Base-by-base conservation (phyloP, 306 rosid genomes). In the Glycine soja region DNA sequence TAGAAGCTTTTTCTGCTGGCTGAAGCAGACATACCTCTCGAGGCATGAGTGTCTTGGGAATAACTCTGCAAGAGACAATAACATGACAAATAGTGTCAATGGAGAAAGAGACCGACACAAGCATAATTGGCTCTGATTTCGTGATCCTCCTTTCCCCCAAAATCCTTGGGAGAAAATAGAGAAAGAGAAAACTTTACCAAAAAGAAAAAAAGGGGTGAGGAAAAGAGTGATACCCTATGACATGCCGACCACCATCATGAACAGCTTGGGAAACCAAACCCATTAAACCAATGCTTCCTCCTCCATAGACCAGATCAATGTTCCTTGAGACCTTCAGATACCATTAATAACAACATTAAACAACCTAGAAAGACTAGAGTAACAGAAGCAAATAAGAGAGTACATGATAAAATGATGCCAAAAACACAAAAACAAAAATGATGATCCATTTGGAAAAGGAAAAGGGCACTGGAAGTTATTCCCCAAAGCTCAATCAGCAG, bases 31-130 rank as follows among this genome's bases (percentile, higher is more conserved):
- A 88, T 87, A 95, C 99, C 97, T 95, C 99, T 93, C 95, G 93
- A 90, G 99, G 97, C 95, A 93, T 95, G 94, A 95, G 99, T 85
- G 99, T 93, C 95, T 91, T 95, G 91, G 99, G 99, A 91, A 95
- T 95, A 81, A 95, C 95, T 82, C 97, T 95, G 97, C 91, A 89
- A 85, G 84, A 85, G 89, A 91, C 95, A 93, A 81, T 72, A 86
- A 87, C 78, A 89, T 78, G 93, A 90, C 93, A 89, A 40, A 88
- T 78, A 90, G 90, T 85, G 83, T 85, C 75, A 80, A 85, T 76
- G 78, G 66, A 72, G 73, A 82, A 76, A 81, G 80, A 83, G 78
- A 82, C 76, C 80, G 80, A 43, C 76, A 80, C n/a, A 83, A 71
- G 64, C 82, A 77, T 45, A 74, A 83, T 74, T 84, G 70, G 50